Percentiles rank a stretch among this genome's conserved stretches.
These are phyloP conservation scores for Astragalus glycyphyllos DNA, from an alignment of 306 rosid species.

Conservation along the genomic window DNA sequence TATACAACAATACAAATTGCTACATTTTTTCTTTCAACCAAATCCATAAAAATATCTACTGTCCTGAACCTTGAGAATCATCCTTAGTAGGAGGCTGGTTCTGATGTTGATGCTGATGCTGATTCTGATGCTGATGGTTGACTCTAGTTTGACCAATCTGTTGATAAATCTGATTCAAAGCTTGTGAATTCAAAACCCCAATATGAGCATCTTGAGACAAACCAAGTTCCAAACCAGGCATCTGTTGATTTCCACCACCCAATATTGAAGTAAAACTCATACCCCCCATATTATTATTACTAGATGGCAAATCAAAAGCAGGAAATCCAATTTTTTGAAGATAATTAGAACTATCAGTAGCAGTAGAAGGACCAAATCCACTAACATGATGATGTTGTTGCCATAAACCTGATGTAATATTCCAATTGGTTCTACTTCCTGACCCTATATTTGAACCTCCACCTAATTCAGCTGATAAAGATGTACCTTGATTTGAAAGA, in stretches of 20 bases:
- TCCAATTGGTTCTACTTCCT: slow-evolving; percentile 74
- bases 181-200: slow-evolving; percentile 85
- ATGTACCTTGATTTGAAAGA: slow-evolving; percentile 60
- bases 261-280: slow-evolving; percentile 94
- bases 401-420: slow-evolving; percentile 50
- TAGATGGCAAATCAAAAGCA: slow-evolving; percentile 74
- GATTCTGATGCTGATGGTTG: slow-evolving; percentile 49
- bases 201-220: slow-evolving; percentile 91
- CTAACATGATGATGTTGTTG: slow-evolving; percentile 56
- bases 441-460: slow-evolving; percentile 61
- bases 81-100: slow-evolving; percentile 71
- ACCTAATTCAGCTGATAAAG: slow-evolving; percentile 73
- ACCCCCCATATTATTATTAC: slow-evolving; percentile 71
- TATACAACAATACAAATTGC: slow-evolving; percentile 50
- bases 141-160: slow-evolving; percentile 90
- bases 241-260: slow-evolving; percentile 71
- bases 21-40: slow-evolving; percentile 39
- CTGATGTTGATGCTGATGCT: slow-evolving; percentile 48
- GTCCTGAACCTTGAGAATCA: slow-evolving; percentile 94
- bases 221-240: slow-evolving; percentile 93
- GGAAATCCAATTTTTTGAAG: slow-evolving; percentile 83
- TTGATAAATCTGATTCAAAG: slow-evolving; percentile 89
- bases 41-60: slow-evolving; percentile 49
- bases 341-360: slow-evolving; percentile 67
- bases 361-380: slow-evolving; percentile 67